Percentiles rank a stretch among this genome's conserved stretches.
Conservation (phyloP, 495 filamentous ascomycete genomes). For the Aspergillus coremiiformis region DNA sequence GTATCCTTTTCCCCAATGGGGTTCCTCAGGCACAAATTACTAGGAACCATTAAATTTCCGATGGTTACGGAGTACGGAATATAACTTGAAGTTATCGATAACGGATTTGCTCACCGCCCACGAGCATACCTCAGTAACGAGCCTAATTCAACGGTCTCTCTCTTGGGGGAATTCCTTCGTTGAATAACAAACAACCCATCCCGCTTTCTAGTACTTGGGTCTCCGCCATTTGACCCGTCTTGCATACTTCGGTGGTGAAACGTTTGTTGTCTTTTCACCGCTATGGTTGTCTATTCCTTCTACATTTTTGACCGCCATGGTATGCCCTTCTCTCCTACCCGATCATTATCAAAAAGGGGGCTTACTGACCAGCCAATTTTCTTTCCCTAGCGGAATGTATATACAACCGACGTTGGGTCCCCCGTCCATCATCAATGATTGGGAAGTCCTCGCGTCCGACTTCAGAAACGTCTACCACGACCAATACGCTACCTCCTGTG, state of each 20-base stretch:
- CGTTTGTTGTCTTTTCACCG: conserved; percentile 2
- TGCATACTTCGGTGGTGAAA: background rate
- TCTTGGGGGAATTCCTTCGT: background rate
- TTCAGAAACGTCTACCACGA: conserved; percentile 24
- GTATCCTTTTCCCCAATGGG: background rate
- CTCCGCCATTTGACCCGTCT: no score
- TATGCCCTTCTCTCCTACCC: conserved; percentile 34
- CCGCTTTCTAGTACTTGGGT: no score
- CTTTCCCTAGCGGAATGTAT: conserved; percentile 79
- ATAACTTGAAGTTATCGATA: background rate
- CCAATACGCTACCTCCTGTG: conserved; percentile 24
- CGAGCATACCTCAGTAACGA: conserved; percentile 1
- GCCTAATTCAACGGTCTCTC: conserved; percentile 5
- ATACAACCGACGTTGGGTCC: conserved; percentile 77
- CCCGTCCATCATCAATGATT: conserved; percentile 37
- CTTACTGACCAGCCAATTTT: conserved; percentile 9
- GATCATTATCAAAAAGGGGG: background rate
- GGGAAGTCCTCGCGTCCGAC: conserved; percentile 33
- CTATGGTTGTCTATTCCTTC: conserved; percentile 92
- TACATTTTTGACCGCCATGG: conserved; percentile 99
- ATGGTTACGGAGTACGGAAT: no score
- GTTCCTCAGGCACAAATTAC: background rate
- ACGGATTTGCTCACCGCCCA: conserved; percentile 5
- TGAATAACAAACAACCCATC: no score
- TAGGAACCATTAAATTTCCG: background rate